Evolutionary conservation across 2,329 filamentous ascomycete species (phyloP), one percentile per base, ranked within the genome.

Genomic region (Fusarium sambucinum): DNA sequence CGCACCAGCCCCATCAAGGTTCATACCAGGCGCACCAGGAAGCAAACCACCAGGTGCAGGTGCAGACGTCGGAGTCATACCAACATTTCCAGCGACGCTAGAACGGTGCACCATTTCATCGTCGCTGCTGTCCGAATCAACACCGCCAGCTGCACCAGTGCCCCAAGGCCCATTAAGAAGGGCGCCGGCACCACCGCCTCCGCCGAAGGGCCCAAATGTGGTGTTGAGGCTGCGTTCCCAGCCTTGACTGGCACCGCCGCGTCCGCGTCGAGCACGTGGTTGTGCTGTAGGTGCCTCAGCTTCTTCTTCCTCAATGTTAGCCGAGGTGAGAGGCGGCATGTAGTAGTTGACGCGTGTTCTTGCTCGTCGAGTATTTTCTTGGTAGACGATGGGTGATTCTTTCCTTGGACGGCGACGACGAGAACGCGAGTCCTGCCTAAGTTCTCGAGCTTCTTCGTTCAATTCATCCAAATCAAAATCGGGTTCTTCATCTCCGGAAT

Each of bases 81-180:
- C 86, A 2, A 93, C 82, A 61, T 89, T 86, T 45, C 90, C 92
- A 45, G 81, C 78, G 63, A 78, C 73, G 37, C 75, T 82, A 10
- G 85, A 87, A 62, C 91, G 87, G 68, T 90, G 88, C 68, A 87
- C 85, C 79, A 88, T 89, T 75, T 99, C 96, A 71, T 99, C 96
- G 73, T 99, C 96, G 77, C 96, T 99, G 78, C 94, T 97, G 77
- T 99, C 96, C 8, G 95, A 97, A 74, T 98, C 96, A 11, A 90
- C 92, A 54, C 91, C 92, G 29, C 90, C 94, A 63, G 88, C 88
- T 23, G 92, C 92, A 14, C 87, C 91, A 42, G 88, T 88, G 57
- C 90, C 91, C 83, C 90, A 92, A 7, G 92, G 90, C 2, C 92
- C 93, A 63, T 85, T 89, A 56, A 95, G 86, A 14, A 96, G 84